Evolutionary conservation across 768 basidiomycete genomes (phyloP), one percentile per base, ranked within the genome.

Genomic region (Trametes villosa): DNA sequence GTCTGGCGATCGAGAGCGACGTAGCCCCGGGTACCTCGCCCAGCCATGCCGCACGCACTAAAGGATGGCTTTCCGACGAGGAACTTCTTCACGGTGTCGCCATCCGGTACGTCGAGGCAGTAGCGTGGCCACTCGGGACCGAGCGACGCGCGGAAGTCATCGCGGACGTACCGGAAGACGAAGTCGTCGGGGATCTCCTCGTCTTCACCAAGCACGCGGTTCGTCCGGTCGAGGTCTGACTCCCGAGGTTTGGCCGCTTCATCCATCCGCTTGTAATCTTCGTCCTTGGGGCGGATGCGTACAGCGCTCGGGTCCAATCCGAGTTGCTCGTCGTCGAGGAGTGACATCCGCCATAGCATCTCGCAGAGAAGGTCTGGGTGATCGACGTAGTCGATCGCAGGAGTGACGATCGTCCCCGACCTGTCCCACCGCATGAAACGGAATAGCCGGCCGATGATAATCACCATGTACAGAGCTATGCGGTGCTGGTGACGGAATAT

Each of bases 21-120:
- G 31, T 63, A 64, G 8, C 65, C 59, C n/a, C 41, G 51, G 4
- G 65, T 63, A 1, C 53, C 61, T 2, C 61, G 65, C 2, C 65
- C 54, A 3, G 50, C 59, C 42, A 62, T 55, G 0, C 61, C 59
- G 26, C 30, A 40, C 9, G 53, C 51, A 4, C 12, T 13, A 33
- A 55, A 60, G 7, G n/a, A 15, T 1, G 49, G 61, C 34, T 49
- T 53, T 31, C 48, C 54, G n/a, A 63, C 44, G 8, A 66, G 51
- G 41, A 63, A 63, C 7, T 29, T 27, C 9, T 55, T 40, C 8
- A 22, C 45, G 8, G 6, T 24, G 13, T 34, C 36, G 9, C 52
- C 53, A 22, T 53, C 29, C 3, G 51, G 52, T 17, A 63, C 57
- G 15, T 49, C 24, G 40, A 57, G 36, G 27, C 50, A 22, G 33